Percentiles rank a stretch among this genome's conserved stretches.
Evolutionary conservation across 106 monocot genomes (phyloP).

Genomic region (Dendrobium huoshanense): DNA sequence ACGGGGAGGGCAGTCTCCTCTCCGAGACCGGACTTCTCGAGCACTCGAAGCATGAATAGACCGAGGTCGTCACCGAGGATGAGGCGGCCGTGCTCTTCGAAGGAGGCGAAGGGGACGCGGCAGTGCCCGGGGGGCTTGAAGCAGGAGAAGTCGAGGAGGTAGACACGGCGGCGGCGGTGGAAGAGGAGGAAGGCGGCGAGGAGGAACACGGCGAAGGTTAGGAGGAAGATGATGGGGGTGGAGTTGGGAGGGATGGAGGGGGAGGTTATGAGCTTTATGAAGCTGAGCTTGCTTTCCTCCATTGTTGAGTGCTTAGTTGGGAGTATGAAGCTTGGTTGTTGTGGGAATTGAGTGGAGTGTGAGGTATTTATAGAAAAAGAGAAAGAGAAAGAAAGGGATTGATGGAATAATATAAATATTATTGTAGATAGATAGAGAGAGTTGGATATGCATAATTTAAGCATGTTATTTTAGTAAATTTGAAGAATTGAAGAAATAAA

Average conservation of each 20-base stretch:
- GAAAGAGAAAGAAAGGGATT: too few species aligned
- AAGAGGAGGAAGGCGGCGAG: background rate
- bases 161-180: background rate
- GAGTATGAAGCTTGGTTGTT: too few species aligned
- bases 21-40: slow-evolving; percentile 9
- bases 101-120: background rate
- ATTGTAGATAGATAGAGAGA: too few species aligned
- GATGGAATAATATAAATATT: too few species aligned
- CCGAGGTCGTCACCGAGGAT: background rate
- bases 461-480: too few species aligned
- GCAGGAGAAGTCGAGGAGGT: slow-evolving; percentile 8
- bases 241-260: background rate
- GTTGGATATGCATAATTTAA: too few species aligned
- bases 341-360: too few species aligned
- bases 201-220: background rate
- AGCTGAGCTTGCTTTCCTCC: too few species aligned
- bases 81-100: background rate
- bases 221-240: background rate
- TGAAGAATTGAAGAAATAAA: too few species aligned
- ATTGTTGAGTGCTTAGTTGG: too few species aligned
- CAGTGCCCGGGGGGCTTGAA: background rate
- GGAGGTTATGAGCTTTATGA: too few species aligned
- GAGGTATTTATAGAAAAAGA: too few species aligned
- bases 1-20: slow-evolving; percentile 9
- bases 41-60: background rate